phyloP scores from a whole-genome alignment of 2,329 filamentous ascomycete genomes.

The Penicillium aurantiogriseum region DNA sequence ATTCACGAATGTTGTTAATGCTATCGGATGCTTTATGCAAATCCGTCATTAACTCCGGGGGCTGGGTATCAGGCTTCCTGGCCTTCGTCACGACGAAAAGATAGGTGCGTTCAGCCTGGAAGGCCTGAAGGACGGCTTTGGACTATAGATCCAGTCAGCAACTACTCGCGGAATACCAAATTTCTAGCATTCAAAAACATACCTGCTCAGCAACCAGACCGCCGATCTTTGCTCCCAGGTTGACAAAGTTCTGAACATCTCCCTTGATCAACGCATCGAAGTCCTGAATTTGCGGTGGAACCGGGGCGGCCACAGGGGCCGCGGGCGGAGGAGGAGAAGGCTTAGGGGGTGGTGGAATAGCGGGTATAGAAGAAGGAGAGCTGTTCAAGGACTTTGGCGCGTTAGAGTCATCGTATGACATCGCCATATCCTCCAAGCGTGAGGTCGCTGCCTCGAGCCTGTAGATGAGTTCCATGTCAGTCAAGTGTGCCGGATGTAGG shows the following conservation, averaged over 20 bases:
- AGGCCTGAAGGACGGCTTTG: conserved; percentile 62
- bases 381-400: conserved; percentile 37
- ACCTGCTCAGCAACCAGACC: conserved; percentile 79
- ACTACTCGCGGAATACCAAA: not conserved
- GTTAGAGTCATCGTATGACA: conserved; percentile 59
- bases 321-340: conserved; percentile 44
- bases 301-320: conserved; percentile 54
- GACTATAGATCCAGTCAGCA: conserved; percentile 42
- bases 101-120: conserved; percentile 82
- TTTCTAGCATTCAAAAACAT: conserved; percentile 23
- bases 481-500: conserved; percentile 2
- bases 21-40: conserved; percentile 78
- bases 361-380: conserved; percentile 24
- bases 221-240: conserved; percentile 74
- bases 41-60: conserved; percentile 75
- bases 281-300: conserved; percentile 78
- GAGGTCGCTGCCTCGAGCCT: conserved; percentile 97
- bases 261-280: conserved; percentile 77
- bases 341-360: conserved; percentile 28
- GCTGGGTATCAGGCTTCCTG: conserved; percentile 80
- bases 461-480: conserved; percentile 50
- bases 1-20: conserved; percentile 77
- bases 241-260: conserved; percentile 74
- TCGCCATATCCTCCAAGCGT: conserved; percentile 91
- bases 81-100: conserved; percentile 84